Conservation (phyloP, 1,139 yeast species). For the Yamadazyma friedrichii region DNA sequence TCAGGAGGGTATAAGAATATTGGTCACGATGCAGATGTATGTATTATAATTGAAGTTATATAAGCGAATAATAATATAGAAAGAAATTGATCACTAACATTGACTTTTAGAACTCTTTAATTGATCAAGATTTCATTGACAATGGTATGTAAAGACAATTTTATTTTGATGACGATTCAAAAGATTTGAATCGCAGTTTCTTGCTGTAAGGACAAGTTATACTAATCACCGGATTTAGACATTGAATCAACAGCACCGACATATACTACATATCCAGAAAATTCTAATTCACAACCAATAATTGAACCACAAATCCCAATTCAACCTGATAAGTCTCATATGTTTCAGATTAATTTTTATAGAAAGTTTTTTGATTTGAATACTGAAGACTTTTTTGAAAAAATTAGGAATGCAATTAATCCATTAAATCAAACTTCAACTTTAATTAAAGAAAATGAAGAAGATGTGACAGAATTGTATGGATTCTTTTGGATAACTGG, state of each 20-base stretch:
- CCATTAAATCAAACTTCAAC: constrained; percentile 35
- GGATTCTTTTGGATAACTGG: constrained; percentile 88
- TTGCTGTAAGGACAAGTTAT: not conserved
- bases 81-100: constrained; percentile 6
- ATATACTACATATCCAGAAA: constrained; percentile 1
- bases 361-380: constrained; percentile 63
- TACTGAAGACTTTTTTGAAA: constrained; percentile 54
- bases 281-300: constrained; percentile 15
- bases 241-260: not conserved
- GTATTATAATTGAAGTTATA: not conserved
- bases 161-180: no score
- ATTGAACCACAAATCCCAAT: constrained; percentile 19
- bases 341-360: constrained; percentile 57
- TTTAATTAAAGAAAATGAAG: constrained; percentile 24
- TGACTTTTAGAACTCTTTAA: constrained; percentile 9
- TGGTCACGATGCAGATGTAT: constrained; percentile 8
- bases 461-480: constrained; percentile 59
- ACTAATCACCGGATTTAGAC: not conserved
- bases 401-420: constrained; percentile 43
- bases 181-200: not conserved
- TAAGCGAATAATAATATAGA: not conserved
- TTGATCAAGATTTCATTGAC: constrained; percentile 16
- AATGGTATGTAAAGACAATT: constrained; percentile 9
- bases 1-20: constrained; percentile 8
- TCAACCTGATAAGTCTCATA: constrained; percentile 28